A percentile compares a stretch with the other conserved stretches of the same genome.
phyloP scores from a whole-genome alignment of 371 early-diverging fungal species.

The Rhizopus delemar region DNA sequence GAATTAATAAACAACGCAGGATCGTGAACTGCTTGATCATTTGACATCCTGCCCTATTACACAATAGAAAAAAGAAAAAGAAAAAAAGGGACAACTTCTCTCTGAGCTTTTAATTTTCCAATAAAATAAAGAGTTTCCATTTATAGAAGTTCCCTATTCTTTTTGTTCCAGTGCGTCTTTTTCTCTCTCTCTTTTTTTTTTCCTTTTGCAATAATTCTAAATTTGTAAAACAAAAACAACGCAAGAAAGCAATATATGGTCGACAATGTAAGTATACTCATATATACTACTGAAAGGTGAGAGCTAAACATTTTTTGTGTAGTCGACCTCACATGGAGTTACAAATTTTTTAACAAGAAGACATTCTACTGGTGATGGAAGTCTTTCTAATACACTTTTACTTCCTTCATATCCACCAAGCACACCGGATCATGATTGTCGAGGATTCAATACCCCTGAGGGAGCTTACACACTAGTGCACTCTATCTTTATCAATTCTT shows the following conservation, averaged over 20 bases:
- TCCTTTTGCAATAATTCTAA: not conserved
- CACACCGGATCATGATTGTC: slow-evolving; percentile 39
- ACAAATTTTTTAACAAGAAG: slow-evolving; percentile 37
- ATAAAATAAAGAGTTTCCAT: too few species aligned
- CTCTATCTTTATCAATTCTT: slow-evolving; percentile 54
- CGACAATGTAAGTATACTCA: slow-evolving; percentile 20
- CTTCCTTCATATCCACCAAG: slow-evolving; percentile 42
- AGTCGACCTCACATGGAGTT: slow-evolving; percentile 30
- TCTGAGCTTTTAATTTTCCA: not conserved
- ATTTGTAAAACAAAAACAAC: too few species aligned
- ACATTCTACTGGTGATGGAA: slow-evolving; percentile 40
- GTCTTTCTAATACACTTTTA: slow-evolving; percentile 8
- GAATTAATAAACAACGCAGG: slow-evolving; percentile 49
- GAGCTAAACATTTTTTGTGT: not conserved
- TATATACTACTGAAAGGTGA: not conserved
- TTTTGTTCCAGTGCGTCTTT: not conserved
- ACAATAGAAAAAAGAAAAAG: not conserved
- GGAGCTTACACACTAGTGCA: slow-evolving; percentile 54
- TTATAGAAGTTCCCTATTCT: too few species aligned
- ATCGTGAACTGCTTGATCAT: slow-evolving; percentile 19
- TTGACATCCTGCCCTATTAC: not conserved
- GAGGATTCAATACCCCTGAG: slow-evolving; percentile 55
- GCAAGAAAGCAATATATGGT: slow-evolving; percentile 11
- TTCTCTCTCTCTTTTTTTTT: slow-evolving; percentile 4
- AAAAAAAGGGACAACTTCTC: not conserved